Evolutionary conservation across 2,329 filamentous ascomycete species (phyloP), one percentile per base, ranked within the genome.

Genomic region (Paracoccidioides brasiliensis): DNA sequence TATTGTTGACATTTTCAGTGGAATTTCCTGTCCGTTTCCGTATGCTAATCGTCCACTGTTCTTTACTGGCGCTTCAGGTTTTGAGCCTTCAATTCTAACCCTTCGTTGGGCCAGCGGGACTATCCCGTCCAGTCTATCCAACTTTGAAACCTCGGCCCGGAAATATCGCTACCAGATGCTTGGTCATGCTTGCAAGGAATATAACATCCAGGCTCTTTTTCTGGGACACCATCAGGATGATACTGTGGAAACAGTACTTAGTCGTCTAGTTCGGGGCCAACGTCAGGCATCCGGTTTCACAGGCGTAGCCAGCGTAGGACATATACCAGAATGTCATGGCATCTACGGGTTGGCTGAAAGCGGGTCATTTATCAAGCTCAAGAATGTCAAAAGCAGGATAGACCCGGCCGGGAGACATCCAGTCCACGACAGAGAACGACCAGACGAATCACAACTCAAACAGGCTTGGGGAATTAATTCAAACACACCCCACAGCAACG

Each of bases 201-300:
- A 72, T 5, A 66, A 72, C 0, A 79, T 86, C 3, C 71, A 69
- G 4, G 80, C 80, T 22, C 68, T 97, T 1, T 78, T 96, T 42
- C 74, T 94, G 33, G 93, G 85, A 3, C 93, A 98, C 66, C 93
- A 98, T 67, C 76, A 80, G 59, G 90, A 96, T 64, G 93, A 98
- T 64, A 88, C 93, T 65, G 86, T 90, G 55, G 93, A 98, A 72
- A 96, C 90, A 0, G 78, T 94, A 3, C 71, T 97, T 51, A 86
- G 90, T 83, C 80, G 93, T 44, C 70, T 97, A 40, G 70, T 84
- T 7, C 75, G 76, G 3, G 83, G 84, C 0, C 85, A 88, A 63
- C 74, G 79, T 2, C 80, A 80, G n/a, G 74, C 78, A n/a, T 90
- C 88, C 0, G 50, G 50, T 14, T 73, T 95, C 35, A 74, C 77